Evolutionary conservation across 2,329 filamentous ascomycete species (phyloP).

Genomic region (Chlorencoelia australis): DNA sequence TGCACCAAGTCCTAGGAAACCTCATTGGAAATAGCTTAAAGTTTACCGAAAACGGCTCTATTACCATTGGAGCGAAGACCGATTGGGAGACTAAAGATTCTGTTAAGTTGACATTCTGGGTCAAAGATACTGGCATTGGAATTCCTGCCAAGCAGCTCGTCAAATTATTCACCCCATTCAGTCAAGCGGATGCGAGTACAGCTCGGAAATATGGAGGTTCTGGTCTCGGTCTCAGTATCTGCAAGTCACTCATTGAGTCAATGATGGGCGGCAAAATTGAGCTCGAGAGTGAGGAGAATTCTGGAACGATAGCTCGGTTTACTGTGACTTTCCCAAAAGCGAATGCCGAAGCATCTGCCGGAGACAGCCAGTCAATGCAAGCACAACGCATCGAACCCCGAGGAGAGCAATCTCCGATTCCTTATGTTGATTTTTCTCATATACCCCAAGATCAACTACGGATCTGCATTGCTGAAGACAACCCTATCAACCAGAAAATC

Average conservation of each 20-base stretch:
- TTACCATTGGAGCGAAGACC: slow-evolving; percentile 70
- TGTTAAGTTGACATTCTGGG: slow-evolving; percentile 72
- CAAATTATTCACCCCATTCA: slow-evolving; percentile 86
- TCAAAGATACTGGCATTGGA: slow-evolving; percentile 84
- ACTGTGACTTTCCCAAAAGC: slow-evolving; percentile 80
- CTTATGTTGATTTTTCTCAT: slow-evolving; percentile 56
- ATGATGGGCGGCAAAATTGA: slow-evolving; percentile 83
- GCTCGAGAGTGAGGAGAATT: slow-evolving; percentile 64
- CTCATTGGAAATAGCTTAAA: slow-evolving; percentile 89
- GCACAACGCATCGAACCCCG: slow-evolving; percentile 35
- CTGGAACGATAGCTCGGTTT: slow-evolving; percentile 67
- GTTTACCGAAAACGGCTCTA: slow-evolving; percentile 78
- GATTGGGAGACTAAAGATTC: slow-evolving; percentile 60
- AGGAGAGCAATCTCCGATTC: slow-evolving; percentile 32
- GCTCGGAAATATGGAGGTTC: slow-evolving; percentile 87
- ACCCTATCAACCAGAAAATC: slow-evolving; percentile 88
- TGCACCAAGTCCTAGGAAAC: slow-evolving; percentile 66
- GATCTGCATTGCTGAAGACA: slow-evolving; percentile 91
- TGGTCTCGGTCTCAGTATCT: slow-evolving; percentile 83
- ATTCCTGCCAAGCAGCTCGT: slow-evolving; percentile 73
- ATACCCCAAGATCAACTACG: slow-evolving; percentile 70
- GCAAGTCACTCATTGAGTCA: slow-evolving; percentile 86
- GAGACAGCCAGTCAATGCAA: slow-evolving; percentile 38
- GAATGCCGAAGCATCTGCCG: slow-evolving; percentile 46
- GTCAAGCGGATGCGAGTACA: slow-evolving; percentile 83